These are phyloP conservation scores for Elsinoe perseae DNA, from an alignment of 2,329 filamentous ascomycete genomes.

Conservation along the genomic window DNA sequence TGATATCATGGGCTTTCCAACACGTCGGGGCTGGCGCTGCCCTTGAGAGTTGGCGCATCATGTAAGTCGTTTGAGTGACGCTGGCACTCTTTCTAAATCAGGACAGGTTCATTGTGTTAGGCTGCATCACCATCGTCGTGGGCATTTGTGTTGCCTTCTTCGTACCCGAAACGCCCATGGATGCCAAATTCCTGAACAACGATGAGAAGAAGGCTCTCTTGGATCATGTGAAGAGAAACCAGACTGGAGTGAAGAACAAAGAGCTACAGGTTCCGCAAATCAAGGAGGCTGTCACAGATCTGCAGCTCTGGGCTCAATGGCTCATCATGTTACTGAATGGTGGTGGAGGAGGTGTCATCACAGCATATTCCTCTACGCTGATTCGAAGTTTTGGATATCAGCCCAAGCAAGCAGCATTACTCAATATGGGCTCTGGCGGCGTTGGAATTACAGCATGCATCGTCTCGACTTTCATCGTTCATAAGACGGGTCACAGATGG, in stretches of 20 bases:
- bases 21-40: conserved; percentile 28
- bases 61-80: not conserved
- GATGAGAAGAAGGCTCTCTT: conserved; percentile 40
- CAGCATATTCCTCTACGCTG: conserved; percentile 48
- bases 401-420: conserved; percentile 41
- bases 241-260: conserved; percentile 35
- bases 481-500: conserved; percentile 43
- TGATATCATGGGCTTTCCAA: conserved; percentile 49
- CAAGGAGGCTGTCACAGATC: conserved; percentile 52
- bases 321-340: conserved; percentile 25
- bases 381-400: conserved; percentile 43
- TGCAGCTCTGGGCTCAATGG: conserved; percentile 41
- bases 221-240: conserved; percentile 34
- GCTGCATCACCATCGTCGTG: conserved; percentile 10
- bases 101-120: conserved; percentile 12
- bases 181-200: conserved; percentile 58
- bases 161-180: conserved; percentile 61
- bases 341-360: conserved; percentile 38
- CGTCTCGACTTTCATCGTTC: conserved; percentile 41
- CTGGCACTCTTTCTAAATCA: not conserved
- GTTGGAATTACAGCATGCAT: conserved; percentile 48
- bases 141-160: not conserved
- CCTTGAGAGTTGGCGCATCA: conserved; percentile 11
- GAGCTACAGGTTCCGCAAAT: conserved; percentile 45
- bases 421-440: conserved; percentile 49